Percentiles rank a stretch among this genome's conserved stretches.
These are phyloP conservation scores for Protea cynaroides DNA, from an alignment of 164 flowering plant genomes.

Conservation along the genomic window DNA sequence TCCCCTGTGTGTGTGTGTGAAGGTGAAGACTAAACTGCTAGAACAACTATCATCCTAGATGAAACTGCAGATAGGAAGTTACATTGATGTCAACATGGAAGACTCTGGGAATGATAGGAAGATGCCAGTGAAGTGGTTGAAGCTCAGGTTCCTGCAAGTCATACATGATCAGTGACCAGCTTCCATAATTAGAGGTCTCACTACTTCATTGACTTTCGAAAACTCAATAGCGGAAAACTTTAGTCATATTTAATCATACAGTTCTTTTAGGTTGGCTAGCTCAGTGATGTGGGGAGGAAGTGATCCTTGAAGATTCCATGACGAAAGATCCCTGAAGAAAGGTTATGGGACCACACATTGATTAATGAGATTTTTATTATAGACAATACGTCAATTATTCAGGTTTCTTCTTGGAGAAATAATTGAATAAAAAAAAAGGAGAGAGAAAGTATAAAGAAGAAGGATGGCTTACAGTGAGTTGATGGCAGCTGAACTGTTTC, in stretches of 20 bases:
- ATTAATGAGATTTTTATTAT: not conserved
- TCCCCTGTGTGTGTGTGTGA: no score
- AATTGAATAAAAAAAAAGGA: not conserved
- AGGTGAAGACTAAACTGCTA: not conserved
- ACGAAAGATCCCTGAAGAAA: conserved; percentile 53
- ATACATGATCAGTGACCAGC: no score
- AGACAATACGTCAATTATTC: not conserved
- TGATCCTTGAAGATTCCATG: conserved; percentile 31
- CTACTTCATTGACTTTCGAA: no score
- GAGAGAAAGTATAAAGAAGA: not conserved
- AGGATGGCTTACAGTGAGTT: conserved; percentile 31
- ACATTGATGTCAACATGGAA: conserved; percentile 41
- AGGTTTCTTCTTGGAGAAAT: not conserved
- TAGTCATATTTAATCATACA: conserved; percentile 41
- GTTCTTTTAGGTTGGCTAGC: conserved; percentile 31
- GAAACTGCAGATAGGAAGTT: conserved; percentile 14
- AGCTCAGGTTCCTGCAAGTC: conserved; percentile 44
- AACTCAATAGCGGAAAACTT: no score
- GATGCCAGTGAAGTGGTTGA: conserved; percentile 33
- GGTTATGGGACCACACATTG: not conserved
- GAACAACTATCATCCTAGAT: not conserved
- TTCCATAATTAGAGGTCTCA: no score
- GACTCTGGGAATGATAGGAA: conserved; percentile 38
- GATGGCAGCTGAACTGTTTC: conserved; percentile 27
- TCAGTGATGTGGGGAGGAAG: conserved; percentile 40